Evolutionary conservation across 2,329 filamentous ascomycete species (phyloP), one percentile per base, ranked within the genome.

Genomic region (Fusarium oligoseptatum): DNA sequence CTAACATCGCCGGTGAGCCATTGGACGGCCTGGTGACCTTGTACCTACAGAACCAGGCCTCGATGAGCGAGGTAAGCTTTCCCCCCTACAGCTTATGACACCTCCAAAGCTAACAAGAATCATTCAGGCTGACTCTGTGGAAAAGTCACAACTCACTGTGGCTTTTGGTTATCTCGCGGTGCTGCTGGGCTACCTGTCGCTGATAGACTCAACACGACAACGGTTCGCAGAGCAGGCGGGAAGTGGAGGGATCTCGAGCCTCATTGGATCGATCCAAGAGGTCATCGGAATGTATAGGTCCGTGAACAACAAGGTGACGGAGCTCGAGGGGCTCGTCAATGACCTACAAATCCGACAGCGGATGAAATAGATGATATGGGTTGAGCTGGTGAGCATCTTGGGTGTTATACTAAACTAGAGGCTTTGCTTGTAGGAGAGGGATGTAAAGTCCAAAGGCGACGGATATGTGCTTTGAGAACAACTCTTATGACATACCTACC

Each of bases 121-220:
- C 48, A 15, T 37, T 4, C 73, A 94, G 89, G 92, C 91, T 67
- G 91, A 93, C 77, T 93, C 92, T 1, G 88, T 92, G 66, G 90
- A 94, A 78, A 94, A 95, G 80, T 92, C 92, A 29, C 92, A 93
- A 69, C 88, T 93, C 60, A 95, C 95, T 76, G 95, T 98, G 32
- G 92, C 93, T 2, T 91, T 96, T 81, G 95, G 95, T 17, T 98
- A 98, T 81, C 87, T 98, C 27, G 92, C 95, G 1, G 92, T 98
- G 15, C 86, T 98, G 7, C 87, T 98, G 3, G 94, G 95, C 20
- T 97, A 95, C 75, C 85, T 98, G 27, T 95, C 92, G 76, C 86
- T 97, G 32, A 83, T 86, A 60, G 77, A 82, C 12, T 83, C 85
- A 5, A 84, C 87, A 9, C 83, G 86, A 55, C 81, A 83, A 57